Conservation (phyloP, 768 basidiomycete species). For the Tulasnella sp. region DNA sequence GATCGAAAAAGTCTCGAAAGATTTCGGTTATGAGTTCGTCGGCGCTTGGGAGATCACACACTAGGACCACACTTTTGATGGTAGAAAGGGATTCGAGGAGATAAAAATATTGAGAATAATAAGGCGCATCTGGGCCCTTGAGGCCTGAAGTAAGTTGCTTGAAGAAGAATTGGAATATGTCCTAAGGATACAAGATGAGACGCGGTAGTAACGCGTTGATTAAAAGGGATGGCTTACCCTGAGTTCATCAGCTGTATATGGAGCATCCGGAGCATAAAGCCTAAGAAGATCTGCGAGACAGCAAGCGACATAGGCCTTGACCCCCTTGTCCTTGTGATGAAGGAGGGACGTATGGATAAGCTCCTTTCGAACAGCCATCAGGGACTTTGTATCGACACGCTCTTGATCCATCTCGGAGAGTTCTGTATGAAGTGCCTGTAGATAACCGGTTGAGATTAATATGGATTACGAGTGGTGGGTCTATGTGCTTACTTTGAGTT, state of each 20-base stretch:
- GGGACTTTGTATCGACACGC: conserved; percentile 56
- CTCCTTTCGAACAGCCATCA: conserved; percentile 58
- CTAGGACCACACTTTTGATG: conserved; percentile 87
- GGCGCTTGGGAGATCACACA: conserved; percentile 77
- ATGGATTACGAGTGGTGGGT: background rate
- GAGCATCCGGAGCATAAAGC: conserved; percentile 93
- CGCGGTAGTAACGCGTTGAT: background rate
- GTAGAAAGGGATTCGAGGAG: conserved; percentile 87
- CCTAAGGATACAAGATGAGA: conserved; percentile 31
- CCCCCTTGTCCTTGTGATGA: conserved; percentile 88
- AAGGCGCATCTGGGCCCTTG: conserved; percentile 63
- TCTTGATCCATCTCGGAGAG: conserved; percentile 82
- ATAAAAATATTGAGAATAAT: conserved; percentile 88
- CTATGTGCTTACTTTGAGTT: conserved; percentile 43
- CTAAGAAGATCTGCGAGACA: conserved; percentile 89
- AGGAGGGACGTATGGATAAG: conserved; percentile 68
- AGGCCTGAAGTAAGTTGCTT: conserved; percentile 65
- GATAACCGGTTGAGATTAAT: background rate
- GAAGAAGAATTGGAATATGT: conserved; percentile 96
- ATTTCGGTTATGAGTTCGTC: conserved; percentile 75
- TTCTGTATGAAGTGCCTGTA: conserved; percentile 29
- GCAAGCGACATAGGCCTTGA: conserved; percentile 89
- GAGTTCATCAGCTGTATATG: conserved; percentile 78
- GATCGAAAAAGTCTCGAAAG: conserved; percentile 70
- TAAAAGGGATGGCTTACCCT: conserved; percentile 23